Evolutionary conservation across 768 basidiomycete genomes (phyloP), one percentile per base, ranked within the genome.

Genomic region (Suillus subalutaceus): DNA sequence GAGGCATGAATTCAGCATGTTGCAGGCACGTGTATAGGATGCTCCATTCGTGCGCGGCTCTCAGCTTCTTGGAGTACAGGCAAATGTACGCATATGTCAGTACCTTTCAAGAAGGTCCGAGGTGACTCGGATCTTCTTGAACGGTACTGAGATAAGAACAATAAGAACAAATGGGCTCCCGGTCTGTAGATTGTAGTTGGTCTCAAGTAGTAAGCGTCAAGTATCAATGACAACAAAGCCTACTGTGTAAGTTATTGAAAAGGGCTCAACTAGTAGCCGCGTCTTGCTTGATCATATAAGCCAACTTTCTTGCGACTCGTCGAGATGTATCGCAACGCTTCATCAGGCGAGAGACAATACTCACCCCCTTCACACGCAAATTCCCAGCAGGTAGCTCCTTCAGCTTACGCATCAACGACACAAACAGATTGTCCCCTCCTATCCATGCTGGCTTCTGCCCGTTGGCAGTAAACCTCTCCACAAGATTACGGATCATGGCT

Each of bases 281-380:
- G 16, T 62, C 63, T 23, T 65, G 66, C 37, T 68, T 67, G 66
- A 75, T 76, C 64, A 75, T 68, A 4, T 66, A 60, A n/a, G 62
- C 76, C 8, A 76, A 66, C 56, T 48, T 70, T 58, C 60, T 69
- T n/a, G 75, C 75, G 2, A 72, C 76, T 10, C 70, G 76, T 15
- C 65, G 57, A 37, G 75, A 75, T 66, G 75, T 67, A 56, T 67
- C 67, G 61, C 74, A 77, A n/a, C 74, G 75, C 18, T 65, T n/a
- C 37, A 61, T 70, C 62, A 76, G 67, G 38, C 71, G 62, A 60
- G 66, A 66, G 64, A 72, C 4, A 3, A 73, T 53, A 7, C 71
- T 63, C 56, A 26, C 69, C 61, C 53, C 63, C 35, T 65, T 73
- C 9, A 73, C 71, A 32, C 32, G 64, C 57, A 2, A 9, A 55